These are phyloP conservation scores for Neurospora sp. DNA, from an alignment of 495 filamentous ascomycete genomes.

Conservation along the genomic window DNA sequence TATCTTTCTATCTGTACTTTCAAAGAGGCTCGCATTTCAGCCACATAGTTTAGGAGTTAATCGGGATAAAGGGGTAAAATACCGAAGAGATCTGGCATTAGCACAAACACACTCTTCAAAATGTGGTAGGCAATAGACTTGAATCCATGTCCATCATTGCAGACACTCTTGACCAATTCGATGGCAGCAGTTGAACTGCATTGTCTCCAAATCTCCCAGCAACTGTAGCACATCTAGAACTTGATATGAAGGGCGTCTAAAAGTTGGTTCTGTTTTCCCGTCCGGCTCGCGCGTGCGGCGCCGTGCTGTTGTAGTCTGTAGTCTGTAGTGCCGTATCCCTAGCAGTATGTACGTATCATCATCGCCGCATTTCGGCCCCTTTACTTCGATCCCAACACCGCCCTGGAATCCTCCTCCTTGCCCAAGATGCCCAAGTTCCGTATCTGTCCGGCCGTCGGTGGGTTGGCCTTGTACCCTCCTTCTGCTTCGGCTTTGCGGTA, in stretches of 20 bases:
- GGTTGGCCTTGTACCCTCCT: constrained; percentile 59
- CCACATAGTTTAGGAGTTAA: neutral
- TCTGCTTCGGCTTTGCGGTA: constrained; percentile 74
- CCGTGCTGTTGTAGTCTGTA: neutral
- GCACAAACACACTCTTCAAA: no score
- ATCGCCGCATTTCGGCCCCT: neutral
- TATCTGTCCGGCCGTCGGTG: constrained; percentile 62
- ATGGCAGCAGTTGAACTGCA: no score
- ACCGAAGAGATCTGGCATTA: no score
- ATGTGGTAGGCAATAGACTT: no score
- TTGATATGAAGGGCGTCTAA: neutral
- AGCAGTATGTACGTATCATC: neutral
- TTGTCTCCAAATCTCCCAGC: neutral
- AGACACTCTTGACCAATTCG: no score
- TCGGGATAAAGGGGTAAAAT: neutral
- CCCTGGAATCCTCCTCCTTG: constrained; percentile 68
- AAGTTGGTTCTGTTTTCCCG: neutral
- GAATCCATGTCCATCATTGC: no score
- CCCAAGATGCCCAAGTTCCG: constrained; percentile 72
- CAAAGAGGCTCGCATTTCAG: neutral
- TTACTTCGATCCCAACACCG: constrained; percentile 38
- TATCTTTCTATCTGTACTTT: neutral
- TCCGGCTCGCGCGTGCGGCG: neutral
- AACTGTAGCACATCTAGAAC: neutral
- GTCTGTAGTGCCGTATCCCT: neutral